phyloP scores from a whole-genome alignment of 208 protist species.

The Endotrypanum monterogeii region DNA sequence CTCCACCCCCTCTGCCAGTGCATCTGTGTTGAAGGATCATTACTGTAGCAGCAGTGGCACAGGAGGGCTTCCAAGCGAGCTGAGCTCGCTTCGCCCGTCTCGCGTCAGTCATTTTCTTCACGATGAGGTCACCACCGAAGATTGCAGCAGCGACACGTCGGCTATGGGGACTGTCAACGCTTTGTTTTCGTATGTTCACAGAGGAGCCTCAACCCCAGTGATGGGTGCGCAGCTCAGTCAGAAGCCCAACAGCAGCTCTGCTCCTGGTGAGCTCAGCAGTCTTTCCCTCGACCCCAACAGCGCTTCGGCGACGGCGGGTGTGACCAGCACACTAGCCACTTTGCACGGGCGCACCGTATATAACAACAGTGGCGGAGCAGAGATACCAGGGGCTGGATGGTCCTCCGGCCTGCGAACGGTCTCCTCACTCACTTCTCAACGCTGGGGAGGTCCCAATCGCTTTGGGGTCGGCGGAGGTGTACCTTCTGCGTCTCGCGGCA shows the following conservation, averaged over 20 bases:
- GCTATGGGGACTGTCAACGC: not conserved
- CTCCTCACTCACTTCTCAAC: not conserved
- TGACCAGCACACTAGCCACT: not conserved
- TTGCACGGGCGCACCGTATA: not conserved
- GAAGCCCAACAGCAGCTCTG: not conserved
- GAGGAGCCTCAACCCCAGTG: not conserved
- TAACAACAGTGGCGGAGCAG: not conserved
- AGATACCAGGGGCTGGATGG: not conserved
- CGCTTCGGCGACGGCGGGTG: not conserved
- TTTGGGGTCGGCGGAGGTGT: not conserved
- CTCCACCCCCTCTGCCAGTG: slow-evolving; percentile 1
- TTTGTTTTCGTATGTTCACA: not conserved
- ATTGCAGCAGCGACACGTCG: not conserved
- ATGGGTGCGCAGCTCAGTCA: not conserved
- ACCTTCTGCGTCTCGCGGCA: not conserved
- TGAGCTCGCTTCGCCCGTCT: not conserved
- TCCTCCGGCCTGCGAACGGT: slow-evolving; percentile 2
- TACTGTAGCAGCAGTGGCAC: not conserved
- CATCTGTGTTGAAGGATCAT: slow-evolving; percentile 1
- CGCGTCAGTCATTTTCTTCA: not conserved
- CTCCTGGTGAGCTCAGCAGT: not conserved
- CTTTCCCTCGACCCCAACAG: not conserved
- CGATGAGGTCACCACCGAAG: not conserved
- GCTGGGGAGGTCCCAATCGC: not conserved
- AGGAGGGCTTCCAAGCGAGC: not conserved